These are phyloP conservation scores for Arthroderma sp. DNA, from an alignment of 2,329 filamentous ascomycete genomes.

Conservation along the genomic window DNA sequence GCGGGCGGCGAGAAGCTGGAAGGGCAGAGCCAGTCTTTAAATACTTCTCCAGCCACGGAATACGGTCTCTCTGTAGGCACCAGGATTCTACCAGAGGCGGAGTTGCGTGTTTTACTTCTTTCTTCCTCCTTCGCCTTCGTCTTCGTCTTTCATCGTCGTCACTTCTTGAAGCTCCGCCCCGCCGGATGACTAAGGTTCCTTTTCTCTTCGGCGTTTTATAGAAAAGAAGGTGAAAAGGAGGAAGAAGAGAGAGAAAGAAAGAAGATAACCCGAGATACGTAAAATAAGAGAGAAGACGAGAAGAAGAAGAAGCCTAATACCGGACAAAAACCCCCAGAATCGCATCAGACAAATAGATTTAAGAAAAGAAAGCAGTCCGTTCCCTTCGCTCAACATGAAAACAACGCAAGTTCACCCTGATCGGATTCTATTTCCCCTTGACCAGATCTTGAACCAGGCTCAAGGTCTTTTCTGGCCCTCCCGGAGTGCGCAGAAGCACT, in stretches of 20 bases:
- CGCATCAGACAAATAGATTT: neutral
- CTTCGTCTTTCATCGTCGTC: neutral
- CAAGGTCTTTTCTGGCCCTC: constrained; percentile 65
- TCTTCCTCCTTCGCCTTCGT: no score
- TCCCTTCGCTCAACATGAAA: no score
- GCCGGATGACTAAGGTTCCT: neutral
- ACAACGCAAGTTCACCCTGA: no score
- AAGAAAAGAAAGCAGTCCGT: neutral
- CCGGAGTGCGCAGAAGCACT: constrained; percentile 61
- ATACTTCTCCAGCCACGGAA: neutral
- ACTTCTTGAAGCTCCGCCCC: neutral
- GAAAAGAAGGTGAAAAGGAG: neutral
- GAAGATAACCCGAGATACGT: neutral
- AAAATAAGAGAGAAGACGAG: neutral
- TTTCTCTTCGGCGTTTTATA: neutral
- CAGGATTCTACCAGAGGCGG: neutral
- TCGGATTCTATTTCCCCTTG: constrained; percentile 19
- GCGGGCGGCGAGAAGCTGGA: neutral
- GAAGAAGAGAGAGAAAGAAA: neutral
- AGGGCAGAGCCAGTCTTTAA: neutral
- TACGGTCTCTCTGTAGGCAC: neutral
- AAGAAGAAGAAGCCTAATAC: neutral
- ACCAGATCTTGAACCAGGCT: constrained; percentile 64
- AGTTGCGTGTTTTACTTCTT: neutral
- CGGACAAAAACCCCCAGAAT: neutral